A percentile compares a stretch with the other conserved stretches of the same genome.
Evolutionary conservation across 441 rosid species (phyloP).

Genomic region (Gossypium lobatum): DNA sequence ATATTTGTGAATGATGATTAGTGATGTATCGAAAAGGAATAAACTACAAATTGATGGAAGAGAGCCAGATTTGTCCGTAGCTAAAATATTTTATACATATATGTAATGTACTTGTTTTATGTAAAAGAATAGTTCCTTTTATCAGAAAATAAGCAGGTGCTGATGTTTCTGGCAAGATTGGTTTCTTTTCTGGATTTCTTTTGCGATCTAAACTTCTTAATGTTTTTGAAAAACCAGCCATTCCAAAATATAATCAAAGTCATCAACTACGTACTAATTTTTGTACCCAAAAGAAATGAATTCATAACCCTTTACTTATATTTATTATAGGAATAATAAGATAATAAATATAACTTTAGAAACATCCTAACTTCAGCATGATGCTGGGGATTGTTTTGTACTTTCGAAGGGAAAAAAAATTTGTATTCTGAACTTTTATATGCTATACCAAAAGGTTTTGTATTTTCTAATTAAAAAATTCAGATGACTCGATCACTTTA

Average conservation of each 20-base stretch:
- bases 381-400: neutral
- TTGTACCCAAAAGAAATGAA: neutral
- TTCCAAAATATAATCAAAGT: neutral
- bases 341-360: neutral
- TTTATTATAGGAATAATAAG: too few relatives aligned
- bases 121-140: neutral
- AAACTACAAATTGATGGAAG: neutral
- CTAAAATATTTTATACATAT: neutral
- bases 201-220: neutral
- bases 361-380: neutral
- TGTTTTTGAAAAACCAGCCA: neutral
- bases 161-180: neutral
- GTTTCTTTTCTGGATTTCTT: neutral
- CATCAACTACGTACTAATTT: neutral
- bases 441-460: neutral
- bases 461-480: neutral
- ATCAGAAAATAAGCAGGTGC: neutral
- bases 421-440: neutral
- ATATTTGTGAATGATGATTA: neutral
- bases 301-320: too few relatives aligned
- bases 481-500: neutral
- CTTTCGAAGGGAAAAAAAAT: neutral
- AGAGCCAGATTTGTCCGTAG: neutral
- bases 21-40: neutral
- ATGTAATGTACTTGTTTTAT: neutral